These are phyloP conservation scores for Penicillium flavigenum DNA, from an alignment of 495 filamentous ascomycete species.

Conservation along the genomic window DNA sequence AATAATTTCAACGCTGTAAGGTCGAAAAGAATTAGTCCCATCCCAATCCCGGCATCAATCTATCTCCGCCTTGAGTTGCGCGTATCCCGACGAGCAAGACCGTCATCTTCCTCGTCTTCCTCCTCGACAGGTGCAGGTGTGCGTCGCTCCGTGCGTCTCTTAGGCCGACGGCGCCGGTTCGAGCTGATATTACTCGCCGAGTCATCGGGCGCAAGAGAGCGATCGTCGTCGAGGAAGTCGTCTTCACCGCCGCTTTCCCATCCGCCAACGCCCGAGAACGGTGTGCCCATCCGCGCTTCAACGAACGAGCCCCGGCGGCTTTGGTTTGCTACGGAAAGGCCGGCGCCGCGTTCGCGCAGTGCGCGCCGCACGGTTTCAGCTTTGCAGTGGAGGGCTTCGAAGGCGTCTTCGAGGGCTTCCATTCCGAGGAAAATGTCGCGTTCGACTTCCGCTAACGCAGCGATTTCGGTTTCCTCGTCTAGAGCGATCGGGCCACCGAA, in stretches of 20 bases:
- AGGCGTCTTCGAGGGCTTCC: slow-evolving; percentile 92
- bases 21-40: not conserved
- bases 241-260: slow-evolving; percentile 59
- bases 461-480: slow-evolving; percentile 94
- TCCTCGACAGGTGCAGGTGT: slow-evolving; percentile 86
- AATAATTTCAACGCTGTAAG: slow-evolving; percentile 1
- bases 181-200: slow-evolving; percentile 86
- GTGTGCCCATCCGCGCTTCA: slow-evolving; percentile 58
- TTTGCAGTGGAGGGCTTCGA: slow-evolving; percentile 83
- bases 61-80: slow-evolving; percentile 32
- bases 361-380: slow-evolving; percentile 78
- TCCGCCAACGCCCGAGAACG: slow-evolving; percentile 44
- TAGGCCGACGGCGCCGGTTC: slow-evolving; percentile 66
- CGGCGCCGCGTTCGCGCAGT: slow-evolving; percentile 76
- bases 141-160: slow-evolving; percentile 66
- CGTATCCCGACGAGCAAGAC: slow-evolving; percentile 32
- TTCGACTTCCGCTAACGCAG: slow-evolving; percentile 84
- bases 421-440: slow-evolving; percentile 90
- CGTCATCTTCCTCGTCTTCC: slow-evolving; percentile 62
- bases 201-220: slow-evolving; percentile 70
- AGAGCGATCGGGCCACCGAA: slow-evolving; percentile 70
- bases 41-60: not conserved
- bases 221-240: slow-evolving; percentile 56
- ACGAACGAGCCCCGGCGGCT: slow-evolving; percentile 57
- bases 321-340: slow-evolving; percentile 74